Evolutionary conservation across 768 basidiomycete species (phyloP).

Genomic region (Cystofilobasidium bisporidii): DNA sequence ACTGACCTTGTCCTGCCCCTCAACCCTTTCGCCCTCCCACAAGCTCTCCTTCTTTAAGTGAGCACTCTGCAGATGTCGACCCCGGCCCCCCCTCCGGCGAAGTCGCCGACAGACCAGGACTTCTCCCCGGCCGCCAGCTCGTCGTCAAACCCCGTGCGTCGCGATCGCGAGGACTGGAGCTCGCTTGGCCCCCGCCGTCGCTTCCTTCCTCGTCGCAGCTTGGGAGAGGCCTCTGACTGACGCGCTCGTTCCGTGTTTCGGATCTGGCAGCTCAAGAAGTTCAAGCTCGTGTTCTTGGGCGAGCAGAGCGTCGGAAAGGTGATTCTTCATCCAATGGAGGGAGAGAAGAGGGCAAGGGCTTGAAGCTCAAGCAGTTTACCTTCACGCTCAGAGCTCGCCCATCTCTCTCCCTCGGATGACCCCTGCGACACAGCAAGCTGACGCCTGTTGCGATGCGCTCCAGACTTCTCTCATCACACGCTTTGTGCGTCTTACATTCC

Average conservation of each 20-base stretch:
- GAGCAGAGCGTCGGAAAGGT: conserved; percentile 93
- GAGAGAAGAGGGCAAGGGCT: too few relatives aligned
- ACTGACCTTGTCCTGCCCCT: too few relatives aligned
- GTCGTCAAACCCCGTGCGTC: conserved; percentile 25
- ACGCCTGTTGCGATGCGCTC: background rate
- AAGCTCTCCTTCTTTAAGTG: background rate
- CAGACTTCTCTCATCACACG: conserved; percentile 90
- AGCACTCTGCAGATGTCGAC: background rate
- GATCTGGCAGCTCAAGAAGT: conserved; percentile 62
- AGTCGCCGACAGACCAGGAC: conserved; percentile 24
- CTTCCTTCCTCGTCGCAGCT: background rate
- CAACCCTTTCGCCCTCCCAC: too few relatives aligned
- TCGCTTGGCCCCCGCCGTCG: background rate
- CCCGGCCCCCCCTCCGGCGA: conserved; percentile 22
- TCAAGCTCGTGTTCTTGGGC: conserved; percentile 89
- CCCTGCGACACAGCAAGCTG: too few relatives aligned
- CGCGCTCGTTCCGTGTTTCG: background rate
- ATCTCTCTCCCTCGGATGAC: too few relatives aligned
- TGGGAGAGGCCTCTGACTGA: background rate
- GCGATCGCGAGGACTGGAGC: background rate
- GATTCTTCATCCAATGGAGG: too few relatives aligned
- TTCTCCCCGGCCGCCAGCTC: conserved; percentile 15
- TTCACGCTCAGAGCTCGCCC: too few relatives aligned
- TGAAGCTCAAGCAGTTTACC: too few relatives aligned
- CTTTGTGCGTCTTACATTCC: conserved; percentile 50